These are phyloP conservation scores for Paraconiothyrium sp. DNA, from an alignment of 2,329 filamentous ascomycete genomes.

Conservation along the genomic window DNA sequence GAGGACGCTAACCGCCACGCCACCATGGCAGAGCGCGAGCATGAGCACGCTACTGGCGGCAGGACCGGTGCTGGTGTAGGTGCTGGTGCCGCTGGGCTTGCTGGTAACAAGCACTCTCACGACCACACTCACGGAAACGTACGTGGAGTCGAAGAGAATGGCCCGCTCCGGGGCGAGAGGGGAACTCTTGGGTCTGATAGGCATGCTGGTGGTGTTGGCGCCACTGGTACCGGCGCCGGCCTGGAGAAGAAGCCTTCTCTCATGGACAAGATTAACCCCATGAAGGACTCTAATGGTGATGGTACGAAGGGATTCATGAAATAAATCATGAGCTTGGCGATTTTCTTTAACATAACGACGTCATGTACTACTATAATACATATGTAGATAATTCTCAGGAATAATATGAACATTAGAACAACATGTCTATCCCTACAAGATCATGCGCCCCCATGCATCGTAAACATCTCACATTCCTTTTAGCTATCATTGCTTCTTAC, in stretches of 20 bases:
- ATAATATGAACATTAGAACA: no score
- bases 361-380: constrained; percentile 6
- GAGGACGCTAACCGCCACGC: constrained; percentile 1
- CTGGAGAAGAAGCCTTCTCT: constrained; percentile 56
- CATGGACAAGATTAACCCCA: constrained; percentile 65
- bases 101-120: background rate
- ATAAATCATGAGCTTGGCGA: constrained; percentile 36
- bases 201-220: no score
- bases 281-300: constrained; percentile 63
- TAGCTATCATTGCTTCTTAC: no score
- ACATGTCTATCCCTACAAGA: no score
- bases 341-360: background rate
- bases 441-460: no score
- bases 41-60: background rate
- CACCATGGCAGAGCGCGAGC: background rate
- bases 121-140: background rate
- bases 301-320: constrained; percentile 66
- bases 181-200: background rate
- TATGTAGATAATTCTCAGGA: background rate
- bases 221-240: constrained; percentile 17
- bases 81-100: background rate
- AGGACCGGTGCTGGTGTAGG: background rate
- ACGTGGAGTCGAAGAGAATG: constrained; percentile 1
- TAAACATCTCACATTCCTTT: no score
- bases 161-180: background rate